These are phyloP conservation scores for Neurospora sp. DNA, from an alignment of 2,329 filamentous ascomycete species.

Conservation along the genomic window DNA sequence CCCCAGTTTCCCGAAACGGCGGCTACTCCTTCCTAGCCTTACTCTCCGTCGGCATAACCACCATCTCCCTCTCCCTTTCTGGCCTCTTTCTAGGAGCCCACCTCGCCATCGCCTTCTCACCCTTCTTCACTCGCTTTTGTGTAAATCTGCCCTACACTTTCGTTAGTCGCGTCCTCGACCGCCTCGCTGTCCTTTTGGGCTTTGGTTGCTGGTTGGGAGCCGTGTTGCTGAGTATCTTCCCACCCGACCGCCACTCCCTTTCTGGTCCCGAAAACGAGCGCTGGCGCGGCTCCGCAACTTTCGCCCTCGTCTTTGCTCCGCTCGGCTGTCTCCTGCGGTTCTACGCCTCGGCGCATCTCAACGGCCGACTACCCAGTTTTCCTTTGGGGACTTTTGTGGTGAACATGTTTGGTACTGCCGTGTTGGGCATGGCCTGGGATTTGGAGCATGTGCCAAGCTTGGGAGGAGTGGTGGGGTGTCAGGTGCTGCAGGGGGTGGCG, in stretches of 20 bases:
- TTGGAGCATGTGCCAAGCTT: slow-evolving; percentile 54
- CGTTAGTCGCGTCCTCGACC: slow-evolving; percentile 55
- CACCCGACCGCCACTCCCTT: slow-evolving; percentile 40
- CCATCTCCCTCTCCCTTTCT: slow-evolving; percentile 58
- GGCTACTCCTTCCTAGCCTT: slow-evolving; percentile 80
- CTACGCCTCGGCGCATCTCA: slow-evolving; percentile 63
- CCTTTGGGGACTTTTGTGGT: slow-evolving; percentile 79
- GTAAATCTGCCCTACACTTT: slow-evolving; percentile 44
- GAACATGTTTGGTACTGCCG: slow-evolving; percentile 66
- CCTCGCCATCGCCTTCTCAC: slow-evolving; percentile 53
- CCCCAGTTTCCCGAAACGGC: slow-evolving; percentile 44
- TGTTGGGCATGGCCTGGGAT: slow-evolving; percentile 71
- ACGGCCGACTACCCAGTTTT: slow-evolving; percentile 55
- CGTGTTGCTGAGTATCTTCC: slow-evolving; percentile 60
- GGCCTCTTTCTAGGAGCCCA: slow-evolving; percentile 68
- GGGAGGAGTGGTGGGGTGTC: slow-evolving; percentile 48
- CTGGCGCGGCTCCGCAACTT: slow-evolving; percentile 69
- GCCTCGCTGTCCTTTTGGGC: slow-evolving; percentile 51
- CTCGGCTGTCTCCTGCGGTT: slow-evolving; percentile 68
- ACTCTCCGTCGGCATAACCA: slow-evolving; percentile 63
- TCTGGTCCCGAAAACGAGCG: slow-evolving; percentile 23
- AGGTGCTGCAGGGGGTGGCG: slow-evolving; percentile 51
- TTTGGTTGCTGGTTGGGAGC: slow-evolving; percentile 72
- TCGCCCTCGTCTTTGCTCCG: slow-evolving; percentile 75
- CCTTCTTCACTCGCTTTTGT: slow-evolving; percentile 35